These are phyloP conservation scores for Talaromyces sp. DNA, from an alignment of 2,329 filamentous ascomycete species.

Conservation along the genomic window DNA sequence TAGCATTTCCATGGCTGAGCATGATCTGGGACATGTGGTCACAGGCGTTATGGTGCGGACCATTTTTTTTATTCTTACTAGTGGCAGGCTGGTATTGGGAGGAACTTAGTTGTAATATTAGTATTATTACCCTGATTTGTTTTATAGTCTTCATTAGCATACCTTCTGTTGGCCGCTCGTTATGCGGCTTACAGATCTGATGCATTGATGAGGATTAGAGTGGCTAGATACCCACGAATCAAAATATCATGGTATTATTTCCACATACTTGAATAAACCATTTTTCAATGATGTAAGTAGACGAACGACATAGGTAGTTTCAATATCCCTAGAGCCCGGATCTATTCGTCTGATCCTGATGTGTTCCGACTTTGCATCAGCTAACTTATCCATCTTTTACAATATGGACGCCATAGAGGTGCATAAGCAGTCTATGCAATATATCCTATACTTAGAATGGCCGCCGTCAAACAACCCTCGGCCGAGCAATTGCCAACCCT, in stretches of 20 bases:
- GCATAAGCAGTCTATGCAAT: too few relatives aligned
- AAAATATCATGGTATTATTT: constrained; percentile 26
- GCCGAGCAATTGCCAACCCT: neutral
- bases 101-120: constrained; percentile 20
- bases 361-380: too few relatives aligned
- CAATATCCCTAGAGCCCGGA: too few relatives aligned
- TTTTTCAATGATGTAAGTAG: too few relatives aligned
- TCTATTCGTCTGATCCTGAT: too few relatives aligned
- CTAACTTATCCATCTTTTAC: too few relatives aligned
- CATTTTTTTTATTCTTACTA: constrained; percentile 23
- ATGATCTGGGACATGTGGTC: constrained; percentile 15
- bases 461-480: neutral
- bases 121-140: constrained; percentile 7
- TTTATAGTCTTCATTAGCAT: constrained; percentile 6
- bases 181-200: constrained; percentile 6
- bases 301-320: too few relatives aligned
- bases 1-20: constrained; percentile 16
- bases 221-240: constrained; percentile 22
- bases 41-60: constrained; percentile 11
- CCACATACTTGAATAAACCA: neutral
- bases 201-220: constrained; percentile 20
- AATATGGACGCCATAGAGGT: too few relatives aligned
- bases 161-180: neutral
- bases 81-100: constrained; percentile 21
- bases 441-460: neutral